These are phyloP conservation scores for Diplogelasinospora grovesii DNA, from an alignment of 495 filamentous ascomycete species.

Conservation along the genomic window DNA sequence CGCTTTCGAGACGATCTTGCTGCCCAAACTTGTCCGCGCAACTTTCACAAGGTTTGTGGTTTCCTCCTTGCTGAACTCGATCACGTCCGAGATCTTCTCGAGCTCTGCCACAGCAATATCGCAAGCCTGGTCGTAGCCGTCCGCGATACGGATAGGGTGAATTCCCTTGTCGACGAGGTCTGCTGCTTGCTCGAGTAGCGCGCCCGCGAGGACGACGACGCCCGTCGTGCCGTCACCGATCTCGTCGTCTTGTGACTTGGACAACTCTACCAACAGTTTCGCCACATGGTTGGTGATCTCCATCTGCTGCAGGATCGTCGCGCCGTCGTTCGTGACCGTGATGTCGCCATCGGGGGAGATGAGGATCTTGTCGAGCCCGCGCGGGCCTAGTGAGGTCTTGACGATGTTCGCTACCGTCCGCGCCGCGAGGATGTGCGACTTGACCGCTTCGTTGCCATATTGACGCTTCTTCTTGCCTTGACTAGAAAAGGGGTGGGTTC, in stretches of 20 bases:
- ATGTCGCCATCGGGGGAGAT: slow-evolving; percentile 99
- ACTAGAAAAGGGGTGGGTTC: slow-evolving; percentile 43
- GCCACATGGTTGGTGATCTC: slow-evolving; percentile 98
- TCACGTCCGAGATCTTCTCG: slow-evolving; percentile 84
- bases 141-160: slow-evolving; percentile 95
- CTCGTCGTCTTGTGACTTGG: slow-evolving; percentile 97
- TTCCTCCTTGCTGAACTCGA: slow-evolving; percentile 72
- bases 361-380: slow-evolving; percentile 97
- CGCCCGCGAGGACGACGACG: slow-evolving; percentile 93
- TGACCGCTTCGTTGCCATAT: slow-evolving; percentile 93
- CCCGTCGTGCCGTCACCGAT: slow-evolving; percentile 98
- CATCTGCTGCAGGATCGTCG: slow-evolving; percentile 97
- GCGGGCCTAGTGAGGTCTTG: slow-evolving; percentile 91
- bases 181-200: slow-evolving; percentile 93
- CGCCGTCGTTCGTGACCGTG: slow-evolving; percentile 98
- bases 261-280: slow-evolving; percentile 94
- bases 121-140: slow-evolving; percentile 95
- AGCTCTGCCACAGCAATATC: slow-evolving; percentile 91
- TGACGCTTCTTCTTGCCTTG: slow-evolving; percentile 98
- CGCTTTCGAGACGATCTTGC: slow-evolving; percentile 98
- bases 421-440: slow-evolving; percentile 94
- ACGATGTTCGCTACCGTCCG: slow-evolving; percentile 95
- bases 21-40: slow-evolving; percentile 91
- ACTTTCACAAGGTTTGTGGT: slow-evolving; percentile 84
- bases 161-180: slow-evolving; percentile 99